phyloP scores from a whole-genome alignment of 1,139 yeast species.

The Lodderomyces theae region DNA sequence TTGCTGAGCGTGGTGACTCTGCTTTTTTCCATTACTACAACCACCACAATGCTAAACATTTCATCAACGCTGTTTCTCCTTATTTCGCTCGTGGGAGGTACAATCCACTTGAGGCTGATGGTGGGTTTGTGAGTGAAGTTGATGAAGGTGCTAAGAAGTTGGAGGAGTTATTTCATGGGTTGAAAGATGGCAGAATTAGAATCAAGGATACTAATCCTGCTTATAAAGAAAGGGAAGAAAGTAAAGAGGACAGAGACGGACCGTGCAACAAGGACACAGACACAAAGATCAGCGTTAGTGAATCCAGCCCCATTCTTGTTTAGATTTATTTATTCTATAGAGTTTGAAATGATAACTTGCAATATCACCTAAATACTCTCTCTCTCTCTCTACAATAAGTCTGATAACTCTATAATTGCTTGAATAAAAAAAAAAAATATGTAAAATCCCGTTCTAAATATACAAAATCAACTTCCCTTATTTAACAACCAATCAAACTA shows the following conservation, averaged over 20 bases:
- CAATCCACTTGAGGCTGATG: conserved; percentile 27
- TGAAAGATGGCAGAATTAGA: conserved; percentile 14
- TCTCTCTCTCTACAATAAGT: too few species aligned
- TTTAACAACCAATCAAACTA: conserved; percentile 14
- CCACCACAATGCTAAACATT: conserved; percentile 20
- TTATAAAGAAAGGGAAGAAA: too few species aligned
- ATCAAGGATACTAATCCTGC: conserved; percentile 12
- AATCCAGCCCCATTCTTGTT: too few species aligned
- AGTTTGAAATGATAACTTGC: too few species aligned
- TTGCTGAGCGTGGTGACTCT: conserved; percentile 22
- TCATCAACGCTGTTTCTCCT: conserved; percentile 21
- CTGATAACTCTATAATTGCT: too few species aligned
- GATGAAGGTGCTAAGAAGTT: conserved; percentile 22
- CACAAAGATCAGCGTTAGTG: too few species aligned
- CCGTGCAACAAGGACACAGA: too few species aligned
- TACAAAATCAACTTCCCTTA: too few species aligned
- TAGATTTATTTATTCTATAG: too few species aligned
- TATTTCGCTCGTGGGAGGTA: conserved; percentile 25
- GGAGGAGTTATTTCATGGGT: conserved; percentile 25
- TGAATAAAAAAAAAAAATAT: not conserved
- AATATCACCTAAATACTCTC: too few species aligned
- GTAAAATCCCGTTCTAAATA: not conserved
- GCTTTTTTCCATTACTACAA: conserved; percentile 25
- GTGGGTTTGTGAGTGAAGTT: conserved; percentile 22
- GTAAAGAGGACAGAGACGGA: too few species aligned